phyloP scores from a whole-genome alignment of 208 protist species.

The Trypanosoma mega region DNA sequence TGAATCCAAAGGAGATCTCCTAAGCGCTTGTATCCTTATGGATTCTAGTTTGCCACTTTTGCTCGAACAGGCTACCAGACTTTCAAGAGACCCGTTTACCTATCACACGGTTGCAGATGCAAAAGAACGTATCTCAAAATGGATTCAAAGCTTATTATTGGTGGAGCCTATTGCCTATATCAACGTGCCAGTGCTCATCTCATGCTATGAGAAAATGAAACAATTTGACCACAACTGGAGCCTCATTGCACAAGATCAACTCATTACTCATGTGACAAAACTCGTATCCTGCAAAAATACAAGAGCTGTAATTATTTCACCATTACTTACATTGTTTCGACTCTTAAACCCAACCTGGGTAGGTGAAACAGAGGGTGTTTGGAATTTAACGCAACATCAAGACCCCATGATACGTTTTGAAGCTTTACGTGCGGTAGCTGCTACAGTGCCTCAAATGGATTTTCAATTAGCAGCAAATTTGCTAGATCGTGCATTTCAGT shows the following conservation, averaged over 20 bases:
- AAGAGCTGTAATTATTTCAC: slow-evolving; percentile 8
- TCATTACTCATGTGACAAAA: not conserved
- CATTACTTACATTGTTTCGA: slow-evolving; percentile 10
- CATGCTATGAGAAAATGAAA: slow-evolving; percentile 18
- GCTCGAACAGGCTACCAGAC: slow-evolving; percentile 4
- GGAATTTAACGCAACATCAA: not conserved
- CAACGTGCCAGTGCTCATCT: slow-evolving; percentile 6
- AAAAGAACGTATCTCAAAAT: slow-evolving; percentile 4
- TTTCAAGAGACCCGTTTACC: not conserved
- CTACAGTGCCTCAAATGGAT: not conserved
- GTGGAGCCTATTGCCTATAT: slow-evolving; percentile 1
- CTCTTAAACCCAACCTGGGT: slow-evolving; percentile 1
- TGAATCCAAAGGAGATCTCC: not conserved
- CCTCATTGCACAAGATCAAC: not conserved
- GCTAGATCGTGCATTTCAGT: not conserved
- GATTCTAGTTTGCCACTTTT: slow-evolving; percentile 9
- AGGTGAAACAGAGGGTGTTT: slow-evolving; percentile 1
- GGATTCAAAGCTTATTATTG: not conserved
- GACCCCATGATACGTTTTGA: slow-evolving; percentile 15
- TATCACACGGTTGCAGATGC: slow-evolving; percentile 4
- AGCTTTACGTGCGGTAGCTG: slow-evolving; percentile 10
- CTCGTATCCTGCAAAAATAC: not conserved
- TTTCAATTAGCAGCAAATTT: slow-evolving; percentile 1
- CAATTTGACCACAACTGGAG: slow-evolving; percentile 9
- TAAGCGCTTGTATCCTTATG: slow-evolving; percentile 7